Evolutionary conservation across 192 early-diverging fungal genomes (phyloP).

Genomic region (Coemansia sp.): DNA sequence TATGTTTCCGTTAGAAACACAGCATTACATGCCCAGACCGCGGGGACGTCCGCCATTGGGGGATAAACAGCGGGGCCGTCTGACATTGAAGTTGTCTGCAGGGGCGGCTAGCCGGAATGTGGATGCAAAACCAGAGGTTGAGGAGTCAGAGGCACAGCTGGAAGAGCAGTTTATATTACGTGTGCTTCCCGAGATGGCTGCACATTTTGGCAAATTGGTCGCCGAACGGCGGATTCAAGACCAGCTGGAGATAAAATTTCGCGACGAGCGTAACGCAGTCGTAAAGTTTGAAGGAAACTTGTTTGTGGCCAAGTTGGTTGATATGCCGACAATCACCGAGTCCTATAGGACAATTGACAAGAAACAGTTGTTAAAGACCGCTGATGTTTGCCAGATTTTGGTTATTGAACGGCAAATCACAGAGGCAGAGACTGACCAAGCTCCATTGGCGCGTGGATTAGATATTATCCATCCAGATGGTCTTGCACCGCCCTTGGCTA

Average conservation of each 20-base stretch:
- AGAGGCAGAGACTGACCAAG: conserved; percentile 4
- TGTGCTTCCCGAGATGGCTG: conserved; percentile 35
- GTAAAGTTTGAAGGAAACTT: conserved; percentile 20
- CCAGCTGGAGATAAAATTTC: conserved; percentile 34
- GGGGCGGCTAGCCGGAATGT: conserved; percentile 4
- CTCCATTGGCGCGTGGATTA: conserved; percentile 28
- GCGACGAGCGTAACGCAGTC: conserved; percentile 36
- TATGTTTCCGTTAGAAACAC: background rate
- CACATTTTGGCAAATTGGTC: conserved; percentile 23
- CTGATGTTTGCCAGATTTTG: conserved; percentile 51
- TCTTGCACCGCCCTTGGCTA: conserved; percentile 22
- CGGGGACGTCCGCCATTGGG: conserved; percentile 45
- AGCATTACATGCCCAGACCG: conserved; percentile 26
- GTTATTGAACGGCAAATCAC: conserved; percentile 18
- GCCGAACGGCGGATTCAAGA: conserved; percentile 38
- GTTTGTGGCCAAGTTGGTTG: conserved; percentile 31
- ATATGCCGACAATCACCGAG: conserved; percentile 46
- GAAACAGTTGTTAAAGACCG: conserved; percentile 47
- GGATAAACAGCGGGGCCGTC: conserved; percentile 43
- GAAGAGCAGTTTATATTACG: conserved; percentile 48
- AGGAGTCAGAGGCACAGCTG: conserved; percentile 28
- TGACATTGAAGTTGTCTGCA: conserved; percentile 42
- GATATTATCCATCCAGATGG: conserved; percentile 34
- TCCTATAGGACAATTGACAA: conserved; percentile 39
- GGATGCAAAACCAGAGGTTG: conserved; percentile 13